Conservation (phyloP, 208 protist genomes). For the Leishmania lainsoni region DNA sequence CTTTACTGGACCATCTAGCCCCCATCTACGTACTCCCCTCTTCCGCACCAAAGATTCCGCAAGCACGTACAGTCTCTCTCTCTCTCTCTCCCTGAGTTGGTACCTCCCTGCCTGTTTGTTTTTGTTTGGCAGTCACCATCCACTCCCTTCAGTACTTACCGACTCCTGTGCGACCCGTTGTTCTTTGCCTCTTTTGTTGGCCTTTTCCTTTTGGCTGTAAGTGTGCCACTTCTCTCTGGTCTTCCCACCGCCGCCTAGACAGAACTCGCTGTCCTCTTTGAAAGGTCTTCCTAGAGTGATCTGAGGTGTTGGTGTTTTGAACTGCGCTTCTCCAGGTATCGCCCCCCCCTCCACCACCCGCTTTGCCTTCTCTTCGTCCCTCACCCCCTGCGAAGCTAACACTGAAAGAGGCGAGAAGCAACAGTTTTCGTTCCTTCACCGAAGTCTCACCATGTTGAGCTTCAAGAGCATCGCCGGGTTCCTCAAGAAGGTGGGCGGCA, state of each 20-base stretch:
- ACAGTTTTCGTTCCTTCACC: not conserved
- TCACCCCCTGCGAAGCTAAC: not conserved
- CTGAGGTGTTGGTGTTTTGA: not conserved
- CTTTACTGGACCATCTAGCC: not conserved
- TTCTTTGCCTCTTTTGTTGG: slow-evolving; percentile 13
- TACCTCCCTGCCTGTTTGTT: not conserved
- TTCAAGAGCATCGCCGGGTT: slow-evolving; percentile 59
- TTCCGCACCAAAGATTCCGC: not conserved
- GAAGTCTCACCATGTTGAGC: slow-evolving; percentile 41
- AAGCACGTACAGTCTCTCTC: not conserved
- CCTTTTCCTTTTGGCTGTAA: not conserved
- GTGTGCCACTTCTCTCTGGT: not conserved
- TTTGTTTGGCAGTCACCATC: not conserved
- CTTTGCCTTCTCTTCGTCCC: not conserved
- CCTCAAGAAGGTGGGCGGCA: slow-evolving; percentile 53
- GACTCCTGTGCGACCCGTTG: not conserved
- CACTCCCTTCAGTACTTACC: not conserved
- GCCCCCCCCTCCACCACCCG: not conserved
- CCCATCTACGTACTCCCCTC: not conserved
- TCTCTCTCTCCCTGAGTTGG: slow-evolving; percentile 6
- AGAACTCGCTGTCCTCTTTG: not conserved
- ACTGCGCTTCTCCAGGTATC: not conserved
- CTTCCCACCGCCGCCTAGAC: not conserved
- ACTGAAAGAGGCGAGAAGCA: not conserved
- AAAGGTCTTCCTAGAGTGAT: not conserved